Evolutionary conservation across 2,329 filamentous ascomycete species (phyloP).

Genomic region (Ramularia endophylla): DNA sequence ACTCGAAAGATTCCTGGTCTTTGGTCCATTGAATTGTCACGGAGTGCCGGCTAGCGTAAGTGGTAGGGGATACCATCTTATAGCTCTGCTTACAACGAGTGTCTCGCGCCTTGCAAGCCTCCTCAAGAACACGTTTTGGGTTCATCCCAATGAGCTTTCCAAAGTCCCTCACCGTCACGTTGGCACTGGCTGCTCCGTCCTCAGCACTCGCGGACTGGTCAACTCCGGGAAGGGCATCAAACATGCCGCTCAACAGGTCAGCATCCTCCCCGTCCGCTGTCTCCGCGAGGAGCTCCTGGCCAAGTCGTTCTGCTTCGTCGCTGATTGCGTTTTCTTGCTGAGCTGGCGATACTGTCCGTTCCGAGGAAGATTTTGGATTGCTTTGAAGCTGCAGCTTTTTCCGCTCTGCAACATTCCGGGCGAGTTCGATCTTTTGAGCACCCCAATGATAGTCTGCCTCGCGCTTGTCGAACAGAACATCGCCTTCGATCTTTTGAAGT

Average conservation of each 20-base stretch:
- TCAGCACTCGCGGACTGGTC: conserved; percentile 1
- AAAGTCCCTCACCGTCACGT: conserved; percentile 70
- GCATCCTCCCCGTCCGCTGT: conserved; percentile 51
- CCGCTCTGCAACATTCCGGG: conserved; percentile 34
- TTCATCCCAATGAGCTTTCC: conserved; percentile 72
- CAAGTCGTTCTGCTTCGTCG: conserved; percentile 38
- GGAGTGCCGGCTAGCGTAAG: conserved; percentile 70
- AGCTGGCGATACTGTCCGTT: not conserved
- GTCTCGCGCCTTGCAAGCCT: conserved; percentile 81
- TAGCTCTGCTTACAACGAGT: conserved; percentile 61
- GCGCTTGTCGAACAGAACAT: conserved; percentile 45
- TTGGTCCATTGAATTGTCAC: conserved; percentile 76
- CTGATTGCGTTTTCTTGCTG: conserved; percentile 43
- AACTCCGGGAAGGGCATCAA: conserved; percentile 37
- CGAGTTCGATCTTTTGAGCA: conserved; percentile 37
- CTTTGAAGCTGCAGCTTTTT: conserved; percentile 24
- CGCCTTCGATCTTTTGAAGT: conserved; percentile 67
- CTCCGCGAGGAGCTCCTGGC: conserved; percentile 25
- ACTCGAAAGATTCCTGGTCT: conserved; percentile 51
- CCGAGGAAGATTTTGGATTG: conserved; percentile 7
- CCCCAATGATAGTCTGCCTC: conserved; percentile 44
- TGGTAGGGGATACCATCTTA: conserved; percentile 63
- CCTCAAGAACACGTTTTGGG: conserved; percentile 72
- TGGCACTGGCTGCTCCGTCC: conserved; percentile 21
- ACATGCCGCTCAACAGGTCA: conserved; percentile 54